These are phyloP conservation scores for Ilex aquifolium DNA, from an alignment of 257 asterid species.

Conservation along the genomic window DNA sequence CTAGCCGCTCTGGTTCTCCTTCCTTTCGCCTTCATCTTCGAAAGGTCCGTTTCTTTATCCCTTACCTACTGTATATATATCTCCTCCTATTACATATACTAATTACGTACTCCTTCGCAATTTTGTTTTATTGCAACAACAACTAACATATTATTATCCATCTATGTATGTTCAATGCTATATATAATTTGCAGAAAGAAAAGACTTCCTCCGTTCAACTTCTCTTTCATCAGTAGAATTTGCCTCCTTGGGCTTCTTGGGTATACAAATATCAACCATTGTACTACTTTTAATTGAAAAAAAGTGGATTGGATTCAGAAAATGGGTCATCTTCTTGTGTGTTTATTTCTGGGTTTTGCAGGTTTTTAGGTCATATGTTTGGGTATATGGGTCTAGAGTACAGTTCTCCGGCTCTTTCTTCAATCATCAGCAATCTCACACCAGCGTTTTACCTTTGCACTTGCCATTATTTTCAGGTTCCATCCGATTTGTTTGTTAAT, in stretches of 20 bases:
- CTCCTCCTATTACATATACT: neutral
- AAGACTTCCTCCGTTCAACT: neutral
- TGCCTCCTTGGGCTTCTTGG: neutral
- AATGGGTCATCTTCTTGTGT: too few relatives aligned
- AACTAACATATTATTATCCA: too few relatives aligned
- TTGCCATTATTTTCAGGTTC: neutral
- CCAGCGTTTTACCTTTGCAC: neutral
- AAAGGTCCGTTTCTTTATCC: conserved; percentile 2
- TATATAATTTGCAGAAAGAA: neutral
- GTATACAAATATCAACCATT: neutral
- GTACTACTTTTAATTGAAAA: too few relatives aligned
- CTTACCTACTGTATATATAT: too few relatives aligned
- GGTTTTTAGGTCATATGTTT: neutral
- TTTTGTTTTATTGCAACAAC: neutral
- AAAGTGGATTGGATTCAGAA: too few relatives aligned
- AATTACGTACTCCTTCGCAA: neutral
- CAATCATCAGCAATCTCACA: neutral
- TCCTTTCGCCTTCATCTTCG: conserved; percentile 14
- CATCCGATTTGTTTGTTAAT: too few relatives aligned
- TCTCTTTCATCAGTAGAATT: neutral
- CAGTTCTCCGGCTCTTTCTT: neutral
- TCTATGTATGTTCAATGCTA: neutral
- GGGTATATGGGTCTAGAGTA: neutral
- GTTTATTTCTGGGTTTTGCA: neutral
- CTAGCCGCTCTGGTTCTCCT: conserved; percentile 12